A percentile compares a stretch with the other conserved stretches of the same genome.
These are phyloP conservation scores for Ophiostoma novo-ulmi DNA, from an alignment of 2,329 filamentous ascomycete genomes.

Conservation along the genomic window DNA sequence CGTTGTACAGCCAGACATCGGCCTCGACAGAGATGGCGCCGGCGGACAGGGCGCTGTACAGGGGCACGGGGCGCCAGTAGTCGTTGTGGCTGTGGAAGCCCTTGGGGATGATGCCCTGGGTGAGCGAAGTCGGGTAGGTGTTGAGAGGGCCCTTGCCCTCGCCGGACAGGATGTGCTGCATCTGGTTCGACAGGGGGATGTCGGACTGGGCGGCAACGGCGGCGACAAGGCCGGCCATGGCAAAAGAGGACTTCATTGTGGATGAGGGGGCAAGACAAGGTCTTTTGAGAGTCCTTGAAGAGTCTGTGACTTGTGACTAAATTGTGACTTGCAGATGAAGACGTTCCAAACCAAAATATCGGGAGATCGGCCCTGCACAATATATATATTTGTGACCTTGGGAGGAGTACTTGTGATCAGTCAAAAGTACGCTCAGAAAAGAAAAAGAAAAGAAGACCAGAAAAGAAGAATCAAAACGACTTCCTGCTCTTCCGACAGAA, in stretches of 20 bases:
- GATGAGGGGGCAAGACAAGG: not conserved
- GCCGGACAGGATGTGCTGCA: conserved; percentile 15
- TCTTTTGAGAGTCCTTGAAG: not conserved
- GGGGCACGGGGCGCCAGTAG: conserved; percentile 16
- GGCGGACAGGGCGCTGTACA: conserved; percentile 16
- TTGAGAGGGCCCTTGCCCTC: conserved; percentile 1
- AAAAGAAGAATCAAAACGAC: not conserved
- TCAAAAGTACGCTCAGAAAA: not conserved
- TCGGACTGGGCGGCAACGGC: conserved; percentile 10
- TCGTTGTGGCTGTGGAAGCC: conserved; percentile 17
- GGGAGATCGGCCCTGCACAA: conserved; percentile 7
- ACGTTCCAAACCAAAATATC: not conserved
- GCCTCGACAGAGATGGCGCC: conserved; percentile 15
- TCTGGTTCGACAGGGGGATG: not conserved
- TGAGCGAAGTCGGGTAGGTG: conserved; percentile 15
- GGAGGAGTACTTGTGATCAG: not conserved
- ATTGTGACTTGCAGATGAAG: not conserved
- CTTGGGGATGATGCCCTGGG: conserved; percentile 15
- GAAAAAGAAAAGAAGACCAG: no score
- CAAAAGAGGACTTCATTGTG: conserved; percentile 3
- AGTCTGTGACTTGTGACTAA: not conserved
- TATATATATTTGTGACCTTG: not conserved
- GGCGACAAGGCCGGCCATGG: conserved; percentile 5
- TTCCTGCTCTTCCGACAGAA: not conserved
- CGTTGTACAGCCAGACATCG: conserved; percentile 17